These are phyloP conservation scores for Tuber melanosporum DNA, from an alignment of 495 filamentous ascomycete genomes.

Conservation along the genomic window DNA sequence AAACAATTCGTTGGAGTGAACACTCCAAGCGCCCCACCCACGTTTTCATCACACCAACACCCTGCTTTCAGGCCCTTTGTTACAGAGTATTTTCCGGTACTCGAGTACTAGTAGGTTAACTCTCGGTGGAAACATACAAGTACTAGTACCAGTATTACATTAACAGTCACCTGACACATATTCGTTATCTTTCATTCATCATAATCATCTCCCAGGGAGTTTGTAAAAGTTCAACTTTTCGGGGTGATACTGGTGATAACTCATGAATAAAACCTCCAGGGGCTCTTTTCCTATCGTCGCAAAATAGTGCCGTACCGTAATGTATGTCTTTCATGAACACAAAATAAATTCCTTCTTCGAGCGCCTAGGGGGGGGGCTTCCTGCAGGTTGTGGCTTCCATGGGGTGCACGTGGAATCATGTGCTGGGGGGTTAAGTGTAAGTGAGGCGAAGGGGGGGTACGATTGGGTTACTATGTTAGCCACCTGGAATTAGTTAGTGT, in stretches of 20 bases:
- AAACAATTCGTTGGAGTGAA: constrained; percentile 25
- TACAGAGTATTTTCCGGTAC: background rate
- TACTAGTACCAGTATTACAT: background rate
- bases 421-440: background rate
- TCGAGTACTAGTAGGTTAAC: constrained; percentile 3
- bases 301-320: background rate
- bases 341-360: background rate
- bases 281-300: background rate
- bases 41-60: constrained; percentile 21
- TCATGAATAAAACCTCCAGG: background rate
- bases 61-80: constrained; percentile 9
- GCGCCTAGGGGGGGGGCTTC: background rate
- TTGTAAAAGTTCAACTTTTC: background rate
- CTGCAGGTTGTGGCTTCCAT: background rate
- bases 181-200: background rate
- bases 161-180: background rate
- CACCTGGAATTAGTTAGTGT: too few species aligned
- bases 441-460: too few species aligned
- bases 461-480: too few species aligned
- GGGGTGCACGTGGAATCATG: background rate
- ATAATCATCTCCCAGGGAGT: background rate
- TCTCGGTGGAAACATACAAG: background rate
- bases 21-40: constrained; percentile 14
- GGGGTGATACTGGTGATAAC: background rate
- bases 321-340: background rate